Base-by-base conservation (phyloP, 2,329 filamentous ascomycete genomes). In the Fusarium longipes region DNA sequence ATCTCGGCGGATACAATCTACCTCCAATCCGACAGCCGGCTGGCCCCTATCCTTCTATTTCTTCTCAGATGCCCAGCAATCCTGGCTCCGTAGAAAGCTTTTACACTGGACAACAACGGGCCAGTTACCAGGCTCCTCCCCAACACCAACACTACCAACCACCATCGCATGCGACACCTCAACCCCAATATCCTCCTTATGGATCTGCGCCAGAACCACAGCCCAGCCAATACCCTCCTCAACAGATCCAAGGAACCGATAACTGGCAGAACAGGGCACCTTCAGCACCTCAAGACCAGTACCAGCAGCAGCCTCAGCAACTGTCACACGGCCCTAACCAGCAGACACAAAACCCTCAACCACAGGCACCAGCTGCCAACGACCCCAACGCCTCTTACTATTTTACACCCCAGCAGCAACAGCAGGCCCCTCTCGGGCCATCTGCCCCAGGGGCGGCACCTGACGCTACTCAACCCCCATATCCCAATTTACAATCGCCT, bases 11-110 rank as follows among this genome's bases (percentile, higher is more conserved):
- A 4, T 93, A 93, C 69, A 85, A 81, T 61, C 77, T 87, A 12
- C 84, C 86, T 18, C 80, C 82, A 33, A 78, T 76, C 45, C 82
- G 82, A 32, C 87, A 81, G 71, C 79, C 86, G 11, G 77, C 86
- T 7, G 86, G 84, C 51, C 85, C 91, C 15, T 97, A 97, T 75
- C 91, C 93, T 11, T 86, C 87, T 6, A 85, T 96, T 55, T 83
- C 88, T 24, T 78, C 86, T 9, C 84, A 84, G 61, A 78, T 82
- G 12, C 78, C 84, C 14, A 79, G 73, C 42, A 79, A 80, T 63
- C 77, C 81, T 25, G 83, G 84, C 12, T 86, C 85, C 1, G 88
- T 89, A 11, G 94, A 97, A 75, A 95, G 84, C 77, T 97, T 91
- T 77, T 97, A 97, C 77, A 92, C 88, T 15, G 87, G 88, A 33